phyloP scores from a whole-genome alignment of 768 basidiomycete species.

The Pisolithus tinctorius region DNA sequence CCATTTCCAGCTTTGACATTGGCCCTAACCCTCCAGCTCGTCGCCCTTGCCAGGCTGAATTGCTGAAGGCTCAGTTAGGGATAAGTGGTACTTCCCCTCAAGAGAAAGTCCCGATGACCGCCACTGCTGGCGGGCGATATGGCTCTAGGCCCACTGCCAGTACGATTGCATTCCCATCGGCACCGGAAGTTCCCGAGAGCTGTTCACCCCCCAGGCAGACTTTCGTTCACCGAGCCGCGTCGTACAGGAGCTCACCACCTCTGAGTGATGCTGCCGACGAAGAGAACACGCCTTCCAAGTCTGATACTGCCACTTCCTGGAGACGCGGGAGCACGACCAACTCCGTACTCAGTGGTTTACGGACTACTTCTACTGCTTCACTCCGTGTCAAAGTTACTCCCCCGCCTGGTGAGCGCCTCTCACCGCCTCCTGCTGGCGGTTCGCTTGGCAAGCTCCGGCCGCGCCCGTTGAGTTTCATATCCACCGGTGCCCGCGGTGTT shows the following conservation, averaged over 20 bases:
- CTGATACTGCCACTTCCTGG: conserved; percentile 76
- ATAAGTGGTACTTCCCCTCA: conserved; percentile 27
- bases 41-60: conserved; percentile 63
- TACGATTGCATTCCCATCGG: conserved; percentile 32
- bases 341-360: conserved; percentile 63
- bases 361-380: conserved; percentile 44
- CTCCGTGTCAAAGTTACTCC: conserved; percentile 71
- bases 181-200: conserved; percentile 37
- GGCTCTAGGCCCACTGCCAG: conserved; percentile 48
- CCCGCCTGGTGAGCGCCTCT: conserved; percentile 52
- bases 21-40: conserved; percentile 56
- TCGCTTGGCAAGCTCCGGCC: conserved; percentile 43
- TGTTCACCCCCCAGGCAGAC: conserved; percentile 46
- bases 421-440: conserved; percentile 41
- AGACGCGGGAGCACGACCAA: conserved; percentile 65
- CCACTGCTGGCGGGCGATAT: conserved; percentile 69
- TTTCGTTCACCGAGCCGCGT: conserved; percentile 65
- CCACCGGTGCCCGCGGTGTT: conserved; percentile 36
- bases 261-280: conserved; percentile 25
- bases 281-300: conserved; percentile 57
- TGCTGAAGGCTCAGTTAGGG: conserved; percentile 54
- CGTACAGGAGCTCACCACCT: conserved; percentile 50
- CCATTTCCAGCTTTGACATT: conserved; percentile 56
- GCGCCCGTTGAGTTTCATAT: conserved; percentile 58
- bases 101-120: conserved; percentile 75